Conservation (phyloP, 2,329 filamentous ascomycete species). For the Chaetomiaceae sp. region DNA sequence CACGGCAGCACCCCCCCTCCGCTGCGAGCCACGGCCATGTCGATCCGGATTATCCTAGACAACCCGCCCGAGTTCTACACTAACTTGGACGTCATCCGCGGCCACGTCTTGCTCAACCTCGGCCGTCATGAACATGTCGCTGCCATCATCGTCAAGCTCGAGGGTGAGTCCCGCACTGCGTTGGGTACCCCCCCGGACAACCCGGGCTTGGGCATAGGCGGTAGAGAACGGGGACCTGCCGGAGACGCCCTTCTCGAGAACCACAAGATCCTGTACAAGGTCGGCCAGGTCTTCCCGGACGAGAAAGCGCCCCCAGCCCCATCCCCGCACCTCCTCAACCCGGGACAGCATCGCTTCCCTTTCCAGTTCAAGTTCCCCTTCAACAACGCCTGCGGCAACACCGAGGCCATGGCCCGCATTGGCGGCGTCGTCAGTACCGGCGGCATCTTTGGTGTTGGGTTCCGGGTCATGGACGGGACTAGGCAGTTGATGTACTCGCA, state of each 20-base stretch:
- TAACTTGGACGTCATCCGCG: conserved; percentile 70
- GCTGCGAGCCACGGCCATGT: no score
- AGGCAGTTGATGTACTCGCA: conserved; percentile 63
- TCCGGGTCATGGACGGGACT: conserved; percentile 59
- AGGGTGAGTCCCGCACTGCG: conserved; percentile 71
- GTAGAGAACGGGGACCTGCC: conserved; percentile 34
- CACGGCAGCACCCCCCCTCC: no score
- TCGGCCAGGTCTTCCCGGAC: conserved; percentile 68
- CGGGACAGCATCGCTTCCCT: conserved; percentile 70
- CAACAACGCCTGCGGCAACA: conserved; percentile 66
- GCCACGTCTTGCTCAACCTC: conserved; percentile 53
- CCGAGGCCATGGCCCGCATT: conserved; percentile 49
- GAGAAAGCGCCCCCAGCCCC: conserved; percentile 40
- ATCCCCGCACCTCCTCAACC: conserved; percentile 50
- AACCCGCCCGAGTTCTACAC: conserved; percentile 69
- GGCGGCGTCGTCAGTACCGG: conserved; percentile 51
- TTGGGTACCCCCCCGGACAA: conserved; percentile 47
- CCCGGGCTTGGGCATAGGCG: conserved; percentile 26
- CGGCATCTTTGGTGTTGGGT: conserved; percentile 49
- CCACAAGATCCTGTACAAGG: conserved; percentile 71
- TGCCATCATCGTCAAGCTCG: conserved; percentile 75
- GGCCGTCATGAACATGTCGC: conserved; percentile 66
- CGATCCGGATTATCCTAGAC: conserved; percentile 63
- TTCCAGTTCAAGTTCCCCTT: conserved; percentile 75
- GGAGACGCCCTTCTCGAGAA: conserved; percentile 51